Conservation (phyloP, 805 yeast species). For the Groenewaldozyma tartarivorans region DNA sequence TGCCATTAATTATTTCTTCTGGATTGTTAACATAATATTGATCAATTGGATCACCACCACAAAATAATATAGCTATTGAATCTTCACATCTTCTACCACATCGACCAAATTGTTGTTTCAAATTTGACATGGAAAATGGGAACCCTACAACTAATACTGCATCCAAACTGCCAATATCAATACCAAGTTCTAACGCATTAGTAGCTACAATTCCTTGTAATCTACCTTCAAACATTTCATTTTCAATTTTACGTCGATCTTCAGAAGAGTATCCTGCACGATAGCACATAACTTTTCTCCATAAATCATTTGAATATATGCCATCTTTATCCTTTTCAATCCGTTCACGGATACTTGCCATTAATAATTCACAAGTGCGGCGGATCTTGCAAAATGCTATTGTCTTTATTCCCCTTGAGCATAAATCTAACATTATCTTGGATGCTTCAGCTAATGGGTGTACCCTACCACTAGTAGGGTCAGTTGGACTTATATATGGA, state of each 20-base stretch:
- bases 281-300: constrained; percentile 64
- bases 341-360: constrained; percentile 67
- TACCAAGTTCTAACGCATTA: constrained; percentile 90
- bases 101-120: constrained; percentile 94
- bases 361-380: constrained; percentile 72
- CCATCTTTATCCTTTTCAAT: constrained; percentile 34
- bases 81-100: constrained; percentile 84
- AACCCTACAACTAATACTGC: constrained; percentile 90
- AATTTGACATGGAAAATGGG: constrained; percentile 75
- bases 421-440: constrained; percentile 54
- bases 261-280: constrained; percentile 88
- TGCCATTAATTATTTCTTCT: constrained; percentile 36
- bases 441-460: constrained; percentile 72
- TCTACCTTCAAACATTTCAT: constrained; percentile 81
- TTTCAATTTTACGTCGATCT: constrained; percentile 81
- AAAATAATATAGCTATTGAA: constrained; percentile 76
- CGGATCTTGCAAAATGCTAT: constrained; percentile 88
- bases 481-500: constrained; percentile 52
- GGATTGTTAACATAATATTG: constrained; percentile 73
- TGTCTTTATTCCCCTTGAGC: constrained; percentile 57
- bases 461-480: constrained; percentile 51
- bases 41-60: constrained; percentile 72
- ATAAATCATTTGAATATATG: constrained; percentile 6
- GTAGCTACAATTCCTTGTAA: constrained; percentile 86
- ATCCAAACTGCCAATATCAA: constrained; percentile 88